Percentiles rank a stretch among this genome's conserved stretches.
phyloP scores from a whole-genome alignment of 2,329 filamentous ascomycete species.

The Apiospora kogelbergensis region DNA sequence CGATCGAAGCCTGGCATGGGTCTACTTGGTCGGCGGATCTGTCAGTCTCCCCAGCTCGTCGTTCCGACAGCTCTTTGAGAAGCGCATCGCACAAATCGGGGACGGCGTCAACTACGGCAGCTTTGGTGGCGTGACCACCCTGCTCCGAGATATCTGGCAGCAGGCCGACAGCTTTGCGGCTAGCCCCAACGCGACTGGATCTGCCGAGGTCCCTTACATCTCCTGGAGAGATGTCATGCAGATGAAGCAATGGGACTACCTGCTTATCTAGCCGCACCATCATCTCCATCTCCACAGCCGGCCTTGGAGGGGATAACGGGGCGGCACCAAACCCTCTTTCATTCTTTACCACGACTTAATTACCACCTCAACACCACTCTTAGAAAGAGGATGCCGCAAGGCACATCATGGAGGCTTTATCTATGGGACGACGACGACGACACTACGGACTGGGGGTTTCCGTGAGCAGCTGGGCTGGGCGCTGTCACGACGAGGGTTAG shows the following conservation, averaged over 20 bases:
- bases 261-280: slow-evolving; percentile 67
- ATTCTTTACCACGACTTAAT: slow-evolving; percentile 19
- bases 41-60: slow-evolving; percentile 69
- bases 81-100: slow-evolving; percentile 72
- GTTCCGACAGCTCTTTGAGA: slow-evolving; percentile 77
- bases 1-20: slow-evolving; percentile 90
- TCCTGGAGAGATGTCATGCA: slow-evolving; percentile 96
- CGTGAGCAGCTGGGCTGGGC: slow-evolving; percentile 18
- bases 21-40: slow-evolving; percentile 82
- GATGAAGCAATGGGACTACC: slow-evolving; percentile 87
- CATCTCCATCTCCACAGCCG: slow-evolving; percentile 31
- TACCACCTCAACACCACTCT: slow-evolving; percentile 11
- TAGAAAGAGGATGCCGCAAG: slow-evolving; percentile 34
- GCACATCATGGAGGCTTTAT: slow-evolving; percentile 20
- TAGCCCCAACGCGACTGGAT: slow-evolving; percentile 36
- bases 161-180: slow-evolving; percentile 61
- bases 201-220: slow-evolving; percentile 60
- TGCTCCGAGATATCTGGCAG: slow-evolving; percentile 83
- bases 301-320: slow-evolving; percentile 34
- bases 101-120: slow-evolving; percentile 79
- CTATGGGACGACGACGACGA: slow-evolving; percentile 1
- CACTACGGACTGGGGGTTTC: slow-evolving; percentile 21
- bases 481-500: slow-evolving; percentile 21
- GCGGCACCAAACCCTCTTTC: slow-evolving; percentile 22
- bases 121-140: slow-evolving; percentile 76